These are phyloP conservation scores for Amyloporia xantha DNA, from an alignment of 768 basidiomycete species.

Conservation along the genomic window DNA sequence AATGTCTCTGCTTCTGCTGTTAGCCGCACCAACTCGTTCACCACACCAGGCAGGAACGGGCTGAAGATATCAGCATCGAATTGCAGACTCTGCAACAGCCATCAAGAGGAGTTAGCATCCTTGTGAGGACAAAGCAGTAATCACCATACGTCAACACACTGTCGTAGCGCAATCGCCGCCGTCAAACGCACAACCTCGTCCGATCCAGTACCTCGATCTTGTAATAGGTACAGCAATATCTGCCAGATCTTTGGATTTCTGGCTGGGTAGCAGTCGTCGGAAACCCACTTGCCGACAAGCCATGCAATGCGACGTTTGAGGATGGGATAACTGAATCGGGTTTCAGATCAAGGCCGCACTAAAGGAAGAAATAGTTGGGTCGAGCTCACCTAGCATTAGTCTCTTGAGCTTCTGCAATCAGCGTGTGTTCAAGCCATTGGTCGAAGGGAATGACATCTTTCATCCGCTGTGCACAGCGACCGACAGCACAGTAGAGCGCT, in stretches of 20 bases:
- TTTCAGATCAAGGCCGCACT: not conserved
- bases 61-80: slow-evolving; percentile 59
- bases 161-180: slow-evolving; percentile 69
- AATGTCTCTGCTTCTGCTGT: slow-evolving; percentile 67
- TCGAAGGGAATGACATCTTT: slow-evolving; percentile 61
- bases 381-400: slow-evolving; percentile 52
- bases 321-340: slow-evolving; percentile 69
- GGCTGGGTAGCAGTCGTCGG: slow-evolving; percentile 54
- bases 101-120: slow-evolving; percentile 1
- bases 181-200: slow-evolving; percentile 86
- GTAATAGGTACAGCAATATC: slow-evolving; percentile 69
- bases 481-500: slow-evolving; percentile 82
- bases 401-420: slow-evolving; percentile 53
- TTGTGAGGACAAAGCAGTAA: slow-evolving; percentile 5
- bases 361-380: too few species aligned
- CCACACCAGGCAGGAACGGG: slow-evolving; percentile 56
- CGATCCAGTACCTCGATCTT: slow-evolving; percentile 59
- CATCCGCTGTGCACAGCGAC: slow-evolving; percentile 66
- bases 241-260: slow-evolving; percentile 71
- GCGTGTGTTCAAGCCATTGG: slow-evolving; percentile 57
- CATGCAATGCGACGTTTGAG: slow-evolving; percentile 94
- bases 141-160: slow-evolving; percentile 78
- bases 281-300: slow-evolving; percentile 87
- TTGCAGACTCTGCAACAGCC: slow-evolving; percentile 42
- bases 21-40: slow-evolving; percentile 63